These are phyloP conservation scores for Chaetomiaceae sp. DNA, from an alignment of 2,329 filamentous ascomycete species.

Conservation along the genomic window DNA sequence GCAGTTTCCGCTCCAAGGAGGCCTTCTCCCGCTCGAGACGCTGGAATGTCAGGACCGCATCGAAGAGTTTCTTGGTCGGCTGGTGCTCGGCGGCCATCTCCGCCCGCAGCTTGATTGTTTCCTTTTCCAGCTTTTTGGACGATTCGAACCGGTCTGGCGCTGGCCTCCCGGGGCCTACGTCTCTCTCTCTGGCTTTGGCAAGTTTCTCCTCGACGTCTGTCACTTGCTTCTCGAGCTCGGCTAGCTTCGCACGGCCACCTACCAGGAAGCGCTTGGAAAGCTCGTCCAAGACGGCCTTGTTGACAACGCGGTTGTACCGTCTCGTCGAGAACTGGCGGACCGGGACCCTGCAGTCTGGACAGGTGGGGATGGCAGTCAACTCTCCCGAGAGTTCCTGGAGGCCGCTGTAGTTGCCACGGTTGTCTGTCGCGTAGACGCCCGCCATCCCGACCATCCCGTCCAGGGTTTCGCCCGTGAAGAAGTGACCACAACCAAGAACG, in stretches of 20 bases:
- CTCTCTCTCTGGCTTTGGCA: not conserved
- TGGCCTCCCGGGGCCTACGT: not conserved
- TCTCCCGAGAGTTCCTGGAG: conserved; percentile 47
- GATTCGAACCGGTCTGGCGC: not conserved
- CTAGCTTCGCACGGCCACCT: conserved; percentile 38
- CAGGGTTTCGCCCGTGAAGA: conserved; percentile 56
- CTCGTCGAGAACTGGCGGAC: conserved; percentile 47
- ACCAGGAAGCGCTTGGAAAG: conserved; percentile 60
- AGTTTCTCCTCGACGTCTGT: conserved; percentile 27
- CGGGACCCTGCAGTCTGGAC: conserved; percentile 57
- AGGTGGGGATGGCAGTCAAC: conserved; percentile 42
- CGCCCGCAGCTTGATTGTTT: conserved; percentile 24
- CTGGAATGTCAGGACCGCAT: conserved; percentile 30
- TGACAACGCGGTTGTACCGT: conserved; percentile 59
- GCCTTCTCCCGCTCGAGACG: not conserved
- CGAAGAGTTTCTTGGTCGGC: conserved; percentile 36
- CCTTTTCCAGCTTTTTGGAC: conserved; percentile 18
- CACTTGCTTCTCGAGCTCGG: conserved; percentile 29
- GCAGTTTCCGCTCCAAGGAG: conserved; percentile 2
- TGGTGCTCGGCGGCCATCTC: conserved; percentile 32
- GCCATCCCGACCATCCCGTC: conserved; percentile 57
- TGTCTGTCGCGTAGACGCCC: conserved; percentile 44
- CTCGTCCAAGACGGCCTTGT: conserved; percentile 57
- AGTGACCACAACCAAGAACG: conserved; percentile 59
- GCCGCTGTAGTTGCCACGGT: conserved; percentile 31